phyloP scores from a whole-genome alignment of 129 eudicot species.

The Flaveria sonorensis region DNA sequence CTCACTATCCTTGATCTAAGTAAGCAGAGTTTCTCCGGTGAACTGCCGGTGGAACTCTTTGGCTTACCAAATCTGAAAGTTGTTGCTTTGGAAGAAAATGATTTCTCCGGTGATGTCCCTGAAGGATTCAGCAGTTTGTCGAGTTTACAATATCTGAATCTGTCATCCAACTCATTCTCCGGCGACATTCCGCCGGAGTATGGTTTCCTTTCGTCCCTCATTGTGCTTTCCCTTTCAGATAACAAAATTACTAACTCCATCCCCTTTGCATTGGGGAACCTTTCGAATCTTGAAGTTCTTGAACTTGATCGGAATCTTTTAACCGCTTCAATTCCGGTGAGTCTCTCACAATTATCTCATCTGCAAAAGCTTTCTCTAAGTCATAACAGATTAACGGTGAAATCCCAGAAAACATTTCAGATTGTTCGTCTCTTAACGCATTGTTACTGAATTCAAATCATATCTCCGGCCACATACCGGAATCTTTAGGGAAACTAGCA shows the following conservation, averaged over 20 bases:
- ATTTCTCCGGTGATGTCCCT: slow-evolving; percentile 64
- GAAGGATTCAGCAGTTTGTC: slow-evolving; percentile 88
- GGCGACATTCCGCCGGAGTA: slow-evolving; percentile 63
- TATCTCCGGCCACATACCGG: slow-evolving; percentile 60
- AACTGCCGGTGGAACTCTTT: slow-evolving; percentile 64
- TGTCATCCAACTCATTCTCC: slow-evolving; percentile 62
- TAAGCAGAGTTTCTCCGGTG: slow-evolving; percentile 68
- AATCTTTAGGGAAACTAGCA: slow-evolving; percentile 45
- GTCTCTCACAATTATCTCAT: slow-evolving; percentile 45
- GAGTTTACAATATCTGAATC: slow-evolving; percentile 54
- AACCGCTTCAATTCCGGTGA: slow-evolving; percentile 58
- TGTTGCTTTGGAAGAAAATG: slow-evolving; percentile 68
- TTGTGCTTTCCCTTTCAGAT: slow-evolving; percentile 53
- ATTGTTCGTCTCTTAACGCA: slow-evolving; percentile 37
- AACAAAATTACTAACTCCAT: slow-evolving; percentile 49
- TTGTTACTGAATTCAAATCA: slow-evolving; percentile 59
- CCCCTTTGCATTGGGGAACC: slow-evolving; percentile 60
- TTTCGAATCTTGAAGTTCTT: slow-evolving; percentile 56
- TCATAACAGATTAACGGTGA: slow-evolving; percentile 56
- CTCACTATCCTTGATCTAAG: slow-evolving; percentile 73
- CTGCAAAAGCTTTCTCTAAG: slow-evolving; percentile 59
- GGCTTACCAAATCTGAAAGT: slow-evolving; percentile 68
- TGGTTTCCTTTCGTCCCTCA: slow-evolving; percentile 61
- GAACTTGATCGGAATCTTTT: slow-evolving; percentile 58
- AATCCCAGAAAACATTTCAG: slow-evolving; percentile 58